Evolutionary conservation across 2,329 filamentous ascomycete species (phyloP).

Genomic region (Hymenoscyphus linearis): DNA sequence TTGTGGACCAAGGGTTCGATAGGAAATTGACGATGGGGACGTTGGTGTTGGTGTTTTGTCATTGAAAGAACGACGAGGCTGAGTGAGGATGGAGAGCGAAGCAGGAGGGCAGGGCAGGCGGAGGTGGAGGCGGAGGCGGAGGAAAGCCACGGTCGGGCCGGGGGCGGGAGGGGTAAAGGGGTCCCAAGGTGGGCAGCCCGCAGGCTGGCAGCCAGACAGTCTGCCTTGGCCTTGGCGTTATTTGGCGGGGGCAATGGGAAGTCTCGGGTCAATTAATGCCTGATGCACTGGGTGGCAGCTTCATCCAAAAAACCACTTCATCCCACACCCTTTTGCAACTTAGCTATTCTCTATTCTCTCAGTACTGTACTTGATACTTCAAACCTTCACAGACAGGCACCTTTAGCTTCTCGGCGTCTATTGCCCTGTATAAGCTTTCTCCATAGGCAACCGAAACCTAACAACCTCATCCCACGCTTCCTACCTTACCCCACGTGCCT

Average conservation of each 20-base stretch:
- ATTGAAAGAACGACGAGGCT: neutral
- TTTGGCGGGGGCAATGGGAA: neutral
- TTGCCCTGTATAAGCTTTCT: neutral
- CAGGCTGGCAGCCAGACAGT: too few relatives aligned
- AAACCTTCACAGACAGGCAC: too few relatives aligned
- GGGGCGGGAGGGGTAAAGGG: neutral
- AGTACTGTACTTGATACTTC: too few relatives aligned
- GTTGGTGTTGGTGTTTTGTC: neutral
- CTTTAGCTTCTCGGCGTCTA: too few relatives aligned
- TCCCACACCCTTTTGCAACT: neutral
- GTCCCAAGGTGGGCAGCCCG: too few relatives aligned
- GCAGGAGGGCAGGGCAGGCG: too few relatives aligned
- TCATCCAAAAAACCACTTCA: neutral
- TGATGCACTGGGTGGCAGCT: neutral
- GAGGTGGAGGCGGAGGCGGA: too few relatives aligned
- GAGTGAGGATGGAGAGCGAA: too few relatives aligned
- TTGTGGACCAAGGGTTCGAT: neutral
- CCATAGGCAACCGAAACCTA: neutral
- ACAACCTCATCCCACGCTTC: neutral
- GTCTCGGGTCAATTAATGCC: too few relatives aligned
- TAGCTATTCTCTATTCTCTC: too few relatives aligned
- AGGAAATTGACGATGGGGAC: neutral
- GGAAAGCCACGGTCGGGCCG: too few relatives aligned
- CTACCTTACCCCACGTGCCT: conserved; percentile 1
- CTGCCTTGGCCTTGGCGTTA: neutral